Evolutionary conservation across 2,329 filamentous ascomycete genomes (phyloP).

Genomic region (Xylariaceae sp.): DNA sequence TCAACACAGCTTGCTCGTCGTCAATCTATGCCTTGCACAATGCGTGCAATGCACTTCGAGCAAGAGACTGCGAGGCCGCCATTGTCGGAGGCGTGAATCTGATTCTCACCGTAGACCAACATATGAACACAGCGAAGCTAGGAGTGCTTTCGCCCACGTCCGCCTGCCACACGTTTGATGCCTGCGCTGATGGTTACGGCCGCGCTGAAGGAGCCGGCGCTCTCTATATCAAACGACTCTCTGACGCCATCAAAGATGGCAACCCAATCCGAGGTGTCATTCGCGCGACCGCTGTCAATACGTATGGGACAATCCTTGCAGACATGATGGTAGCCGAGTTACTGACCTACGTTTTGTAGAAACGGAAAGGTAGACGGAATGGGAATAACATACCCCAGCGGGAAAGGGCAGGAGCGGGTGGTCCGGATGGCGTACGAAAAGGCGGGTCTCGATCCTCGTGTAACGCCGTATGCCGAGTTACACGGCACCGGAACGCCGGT

Average conservation of each 20-base stretch:
- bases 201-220: slow-evolving; percentile 22
- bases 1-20: slow-evolving; percentile 35
- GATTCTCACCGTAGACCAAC: slow-evolving; percentile 29
- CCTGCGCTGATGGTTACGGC: slow-evolving; percentile 27
- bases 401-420: slow-evolving; percentile 21
- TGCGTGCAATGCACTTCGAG: slow-evolving; percentile 26
- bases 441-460: slow-evolving; percentile 19
- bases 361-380: slow-evolving; percentile 26
- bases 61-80: slow-evolving; percentile 30
- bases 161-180: slow-evolving; percentile 30
- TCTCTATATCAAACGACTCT: slow-evolving; percentile 25
- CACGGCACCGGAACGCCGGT: slow-evolving; percentile 27
- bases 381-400: slow-evolving; percentile 29
- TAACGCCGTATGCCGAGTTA: slow-evolving; percentile 23
- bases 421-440: slow-evolving; percentile 21
- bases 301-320: slow-evolving; percentile 3
- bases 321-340: slow-evolving; percentile 22
- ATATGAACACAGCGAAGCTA: slow-evolving; percentile 29
- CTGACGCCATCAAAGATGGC: slow-evolving; percentile 24
- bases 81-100: slow-evolving; percentile 35
- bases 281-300: slow-evolving; percentile 20
- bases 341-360: slow-evolving; percentile 10
- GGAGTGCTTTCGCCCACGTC: slow-evolving; percentile 33
- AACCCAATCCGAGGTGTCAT: slow-evolving; percentile 28
- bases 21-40: slow-evolving; percentile 33